phyloP scores from a whole-genome alignment of 2,329 filamentous ascomycete species.

The Curvularia spicifera region DNA sequence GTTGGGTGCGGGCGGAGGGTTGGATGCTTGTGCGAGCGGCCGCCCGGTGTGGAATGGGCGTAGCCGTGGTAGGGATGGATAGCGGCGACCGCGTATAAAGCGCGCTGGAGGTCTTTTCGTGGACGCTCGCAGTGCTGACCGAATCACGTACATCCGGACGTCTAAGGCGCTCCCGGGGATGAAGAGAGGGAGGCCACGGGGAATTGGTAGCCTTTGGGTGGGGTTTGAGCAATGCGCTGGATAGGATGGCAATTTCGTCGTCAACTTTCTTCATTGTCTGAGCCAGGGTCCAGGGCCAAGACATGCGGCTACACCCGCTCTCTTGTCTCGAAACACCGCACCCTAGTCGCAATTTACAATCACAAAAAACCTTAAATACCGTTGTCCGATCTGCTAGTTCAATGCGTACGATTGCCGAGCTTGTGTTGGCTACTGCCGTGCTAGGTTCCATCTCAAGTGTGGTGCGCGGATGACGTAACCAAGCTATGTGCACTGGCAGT shows the following conservation, averaged over 20 bases:
- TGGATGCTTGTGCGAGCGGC: constrained; percentile 33
- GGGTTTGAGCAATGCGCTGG: constrained; percentile 27
- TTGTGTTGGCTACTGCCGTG: background rate
- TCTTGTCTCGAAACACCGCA: background rate
- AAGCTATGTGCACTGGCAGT: background rate
- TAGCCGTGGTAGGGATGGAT: constrained; percentile 35
- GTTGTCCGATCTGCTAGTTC: background rate
- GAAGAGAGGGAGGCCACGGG: constrained; percentile 25
- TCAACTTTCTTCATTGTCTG: constrained; percentile 28
- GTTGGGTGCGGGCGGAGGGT: constrained; percentile 39
- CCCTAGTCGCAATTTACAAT: background rate
- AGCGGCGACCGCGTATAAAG: constrained; percentile 47
- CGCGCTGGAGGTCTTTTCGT: constrained; percentile 46
- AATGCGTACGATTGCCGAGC: background rate
- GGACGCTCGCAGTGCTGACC: constrained; percentile 51
- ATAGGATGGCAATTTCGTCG: constrained; percentile 22
- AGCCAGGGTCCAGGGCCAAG: constrained; percentile 24
- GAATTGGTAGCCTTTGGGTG: constrained; percentile 18
- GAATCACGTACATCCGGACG: constrained; percentile 52
- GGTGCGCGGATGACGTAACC: constrained; percentile 2
- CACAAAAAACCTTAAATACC: background rate
- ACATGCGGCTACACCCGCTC: constrained; percentile 15
- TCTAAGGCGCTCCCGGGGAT: constrained; percentile 27
- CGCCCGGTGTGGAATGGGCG: constrained; percentile 47
- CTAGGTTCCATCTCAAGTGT: background rate